Evolutionary conservation across 2,329 filamentous ascomycete genomes (phyloP).

Genomic region (Fusarium sp.): DNA sequence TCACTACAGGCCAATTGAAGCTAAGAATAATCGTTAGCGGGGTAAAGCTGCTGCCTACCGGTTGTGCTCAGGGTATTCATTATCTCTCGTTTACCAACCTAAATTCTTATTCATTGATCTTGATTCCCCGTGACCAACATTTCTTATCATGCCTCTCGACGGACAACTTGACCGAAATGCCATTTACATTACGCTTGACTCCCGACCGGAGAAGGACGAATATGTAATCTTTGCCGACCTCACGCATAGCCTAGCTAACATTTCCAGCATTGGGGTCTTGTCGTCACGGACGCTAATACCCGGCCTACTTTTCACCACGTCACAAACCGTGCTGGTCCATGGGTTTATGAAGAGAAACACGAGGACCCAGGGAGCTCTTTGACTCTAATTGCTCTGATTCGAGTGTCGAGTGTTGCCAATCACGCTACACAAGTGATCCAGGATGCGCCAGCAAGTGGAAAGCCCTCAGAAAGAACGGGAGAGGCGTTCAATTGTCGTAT

Average conservation of each 20-base stretch:
- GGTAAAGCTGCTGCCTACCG: no score
- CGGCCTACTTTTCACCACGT: neutral
- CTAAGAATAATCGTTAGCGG: no score
- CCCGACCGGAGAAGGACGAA: neutral
- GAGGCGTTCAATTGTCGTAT: fast-evolving
- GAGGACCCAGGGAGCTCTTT: neutral
- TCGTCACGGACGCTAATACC: neutral
- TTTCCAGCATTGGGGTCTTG: neutral
- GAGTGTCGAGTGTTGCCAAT: no score
- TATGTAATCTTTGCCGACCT: neutral
- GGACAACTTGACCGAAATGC: no score
- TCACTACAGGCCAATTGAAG: no score
- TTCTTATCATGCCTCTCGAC: neutral
- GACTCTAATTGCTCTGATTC: neutral
- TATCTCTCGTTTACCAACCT: no score
- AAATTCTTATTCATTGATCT: no score
- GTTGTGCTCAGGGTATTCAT: no score
- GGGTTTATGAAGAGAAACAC: neutral
- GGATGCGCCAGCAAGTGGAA: neutral
- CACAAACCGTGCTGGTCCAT: neutral
- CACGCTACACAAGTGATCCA: neutral
- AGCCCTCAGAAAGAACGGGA: neutral
- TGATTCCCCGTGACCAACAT: no score
- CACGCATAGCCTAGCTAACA: fast-evolving
- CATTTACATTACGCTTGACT: neutral